These are phyloP conservation scores for Dictyophora rubrovolvata DNA, from an alignment of 768 basidiomycete genomes.

Conservation along the genomic window DNA sequence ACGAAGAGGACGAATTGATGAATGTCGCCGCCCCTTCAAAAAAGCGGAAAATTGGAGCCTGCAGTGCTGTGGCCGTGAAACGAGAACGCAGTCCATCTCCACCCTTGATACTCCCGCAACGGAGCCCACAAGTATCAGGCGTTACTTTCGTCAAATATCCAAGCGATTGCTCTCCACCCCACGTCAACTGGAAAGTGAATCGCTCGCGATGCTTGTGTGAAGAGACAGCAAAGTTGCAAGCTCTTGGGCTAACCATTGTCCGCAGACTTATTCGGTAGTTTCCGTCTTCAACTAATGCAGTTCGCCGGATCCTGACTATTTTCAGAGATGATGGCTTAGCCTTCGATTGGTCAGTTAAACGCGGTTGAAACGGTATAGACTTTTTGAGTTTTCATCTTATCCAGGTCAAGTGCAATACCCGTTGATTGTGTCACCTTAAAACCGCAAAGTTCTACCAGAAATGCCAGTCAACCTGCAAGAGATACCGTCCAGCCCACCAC, in stretches of 20 bases:
- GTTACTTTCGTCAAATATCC: background rate
- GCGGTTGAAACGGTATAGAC: background rate
- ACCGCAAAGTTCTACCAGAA: conserved; percentile 13
- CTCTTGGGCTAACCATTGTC: background rate
- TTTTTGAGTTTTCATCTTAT: background rate
- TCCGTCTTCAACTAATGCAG: background rate
- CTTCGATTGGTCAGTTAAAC: conserved; percentile 6
- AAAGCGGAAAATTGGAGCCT: background rate
- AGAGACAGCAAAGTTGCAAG: background rate
- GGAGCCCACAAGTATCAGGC: background rate
- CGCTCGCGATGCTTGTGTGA: background rate
- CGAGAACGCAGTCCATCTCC: conserved; percentile 5
- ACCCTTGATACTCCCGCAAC: background rate
- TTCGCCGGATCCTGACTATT: background rate
- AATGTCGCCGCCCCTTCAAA: background rate
- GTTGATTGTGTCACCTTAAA: background rate
- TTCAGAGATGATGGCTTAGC: conserved; percentile 8
- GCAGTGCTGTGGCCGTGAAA: background rate
- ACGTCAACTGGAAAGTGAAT: background rate
- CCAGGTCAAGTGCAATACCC: conserved; percentile 2
- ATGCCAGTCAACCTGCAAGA: conserved; percentile 26
- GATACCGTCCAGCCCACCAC: no score
- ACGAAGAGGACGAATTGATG: background rate
- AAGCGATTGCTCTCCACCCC: background rate
- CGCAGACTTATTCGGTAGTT: conserved; percentile 1